These are phyloP conservation scores for Boletus insuetus DNA, from an alignment of 768 basidiomycete genomes.

Conservation along the genomic window DNA sequence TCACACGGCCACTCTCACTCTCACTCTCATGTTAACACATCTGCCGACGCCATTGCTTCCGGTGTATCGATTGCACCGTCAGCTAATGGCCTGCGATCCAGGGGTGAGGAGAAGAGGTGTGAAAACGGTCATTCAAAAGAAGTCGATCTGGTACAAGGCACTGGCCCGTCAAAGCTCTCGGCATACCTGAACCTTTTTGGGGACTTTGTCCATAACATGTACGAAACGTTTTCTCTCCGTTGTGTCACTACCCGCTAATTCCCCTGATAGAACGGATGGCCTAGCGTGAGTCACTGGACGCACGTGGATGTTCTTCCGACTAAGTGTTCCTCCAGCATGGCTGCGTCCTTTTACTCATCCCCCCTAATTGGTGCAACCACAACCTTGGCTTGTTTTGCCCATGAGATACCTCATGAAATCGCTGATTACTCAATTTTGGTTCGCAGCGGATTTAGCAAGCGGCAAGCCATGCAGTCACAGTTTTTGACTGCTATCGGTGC, in stretches of 20 bases:
- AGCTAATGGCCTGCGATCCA: slow-evolving; percentile 49
- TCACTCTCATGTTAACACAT: slow-evolving; percentile 43
- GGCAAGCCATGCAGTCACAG: slow-evolving; percentile 90
- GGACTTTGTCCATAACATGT: slow-evolving; percentile 95
- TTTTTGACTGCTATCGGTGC: slow-evolving; percentile 91
- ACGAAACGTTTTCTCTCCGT: slow-evolving; percentile 11
- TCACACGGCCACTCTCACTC: slow-evolving; percentile 57
- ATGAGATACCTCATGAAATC: slow-evolving; percentile 95
- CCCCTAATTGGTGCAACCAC: slow-evolving; percentile 92
- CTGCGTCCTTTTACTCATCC: slow-evolving; percentile 95
- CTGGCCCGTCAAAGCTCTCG: slow-evolving; percentile 76
- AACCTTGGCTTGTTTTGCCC: slow-evolving; percentile 92
- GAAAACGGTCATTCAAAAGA: slow-evolving; percentile 23
- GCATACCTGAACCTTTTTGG: slow-evolving; percentile 93
- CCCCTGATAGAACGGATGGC: slow-evolving; percentile 73
- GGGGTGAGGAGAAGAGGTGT: slow-evolving; percentile 33
- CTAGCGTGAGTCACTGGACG: slow-evolving; percentile 61
- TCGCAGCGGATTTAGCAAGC: slow-evolving; percentile 86
- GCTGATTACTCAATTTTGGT: slow-evolving; percentile 96
- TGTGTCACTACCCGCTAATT: slow-evolving; percentile 16
- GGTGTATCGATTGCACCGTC: slow-evolving; percentile 42
- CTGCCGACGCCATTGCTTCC: slow-evolving; percentile 39
- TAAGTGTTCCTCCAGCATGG: slow-evolving; percentile 56
- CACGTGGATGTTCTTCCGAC: slow-evolving; percentile 1
- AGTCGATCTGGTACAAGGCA: slow-evolving; percentile 25